Conservation (phyloP, 2,329 filamentous ascomycete species). For the Raffaelea arxii region DNA sequence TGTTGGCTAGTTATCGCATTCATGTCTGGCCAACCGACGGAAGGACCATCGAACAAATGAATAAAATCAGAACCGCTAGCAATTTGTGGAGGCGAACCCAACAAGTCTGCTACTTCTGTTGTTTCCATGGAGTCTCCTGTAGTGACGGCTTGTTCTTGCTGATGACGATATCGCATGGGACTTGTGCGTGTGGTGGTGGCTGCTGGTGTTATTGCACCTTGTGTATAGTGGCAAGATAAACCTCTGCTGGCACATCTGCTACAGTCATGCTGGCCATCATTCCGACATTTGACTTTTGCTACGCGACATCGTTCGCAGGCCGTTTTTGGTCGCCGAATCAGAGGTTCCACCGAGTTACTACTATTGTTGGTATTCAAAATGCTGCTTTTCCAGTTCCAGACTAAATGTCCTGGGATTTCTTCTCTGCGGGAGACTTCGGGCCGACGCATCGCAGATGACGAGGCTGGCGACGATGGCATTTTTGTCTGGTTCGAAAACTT, state of each 20-base stretch:
- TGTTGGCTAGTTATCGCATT: neutral
- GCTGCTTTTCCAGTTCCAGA: too few species aligned
- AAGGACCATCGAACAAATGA: neutral
- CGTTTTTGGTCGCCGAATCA: neutral
- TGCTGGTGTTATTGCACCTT: neutral
- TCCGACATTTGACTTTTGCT: neutral
- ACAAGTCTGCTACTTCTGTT: too few species aligned
- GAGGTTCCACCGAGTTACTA: neutral
- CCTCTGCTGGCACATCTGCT: neutral
- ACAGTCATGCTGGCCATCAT: neutral
- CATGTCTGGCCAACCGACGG: neutral
- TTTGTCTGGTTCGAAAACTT: too few species aligned
- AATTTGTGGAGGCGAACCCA: neutral
- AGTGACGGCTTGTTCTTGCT: too few species aligned
- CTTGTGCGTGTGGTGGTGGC: neutral
- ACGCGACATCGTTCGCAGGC: neutral
- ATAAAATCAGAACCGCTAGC: neutral
- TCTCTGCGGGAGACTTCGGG: too few species aligned
- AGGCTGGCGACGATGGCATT: too few species aligned
- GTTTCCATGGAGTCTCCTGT: too few species aligned
- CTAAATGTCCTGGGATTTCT: too few species aligned
- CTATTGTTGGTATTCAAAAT: too few species aligned
- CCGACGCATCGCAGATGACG: too few species aligned
- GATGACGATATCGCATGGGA: too few species aligned
- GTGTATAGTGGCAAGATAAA: neutral